Evolutionary conservation across 805 yeast genomes (phyloP), one percentile per base, ranked within the genome.

Genomic region (Candida mattraensis): DNA sequence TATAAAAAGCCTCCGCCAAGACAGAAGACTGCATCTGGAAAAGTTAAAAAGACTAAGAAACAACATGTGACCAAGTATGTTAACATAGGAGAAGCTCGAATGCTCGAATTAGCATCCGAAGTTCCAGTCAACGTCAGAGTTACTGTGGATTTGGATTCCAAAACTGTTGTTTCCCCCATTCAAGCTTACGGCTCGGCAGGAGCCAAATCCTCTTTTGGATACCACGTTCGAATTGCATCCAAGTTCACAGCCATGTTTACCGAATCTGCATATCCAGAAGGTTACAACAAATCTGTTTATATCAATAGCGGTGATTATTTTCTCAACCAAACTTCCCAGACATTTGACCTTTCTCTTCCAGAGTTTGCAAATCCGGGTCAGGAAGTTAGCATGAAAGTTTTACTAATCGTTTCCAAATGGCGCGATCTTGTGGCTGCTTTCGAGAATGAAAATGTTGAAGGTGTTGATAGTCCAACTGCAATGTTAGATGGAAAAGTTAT

Each of bases 81-180:
- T 32, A 87, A 88, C 51, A 69, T 88, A 28, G 97, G 97, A 1
- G 72, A 69, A 37, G 64, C 66, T 2, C 62, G 73, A 35, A 69
- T 80, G 12, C 48, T 88, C 20, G 81, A 81, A 53, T 67, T 88
- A 33, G 60, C 59, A 6, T 75, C 73, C 44, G 79, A 78, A 39
- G 80, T 86, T 3, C 95, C 95, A 3, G 72, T 77, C 0, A 78
- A 84, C 48, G 87, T 83, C 11, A 67, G 95, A 46, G 95, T 89
- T 7, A 86, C 94, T 0, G 86, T 89, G 2, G 87, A 89, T 51
- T 44, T 78, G 7, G 65, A 75, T 28, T 73, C 72, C 8, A 72
- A 70, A 33, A 72, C 70, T 35, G 75, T 87, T 9, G 93, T 86
- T 0, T 75, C 87, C 1, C 87, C 93, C 6, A 47, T 64, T 8